These are phyloP conservation scores for Cercospora sp. DNA, from an alignment of 2,329 filamentous ascomycete species.

Conservation along the genomic window DNA sequence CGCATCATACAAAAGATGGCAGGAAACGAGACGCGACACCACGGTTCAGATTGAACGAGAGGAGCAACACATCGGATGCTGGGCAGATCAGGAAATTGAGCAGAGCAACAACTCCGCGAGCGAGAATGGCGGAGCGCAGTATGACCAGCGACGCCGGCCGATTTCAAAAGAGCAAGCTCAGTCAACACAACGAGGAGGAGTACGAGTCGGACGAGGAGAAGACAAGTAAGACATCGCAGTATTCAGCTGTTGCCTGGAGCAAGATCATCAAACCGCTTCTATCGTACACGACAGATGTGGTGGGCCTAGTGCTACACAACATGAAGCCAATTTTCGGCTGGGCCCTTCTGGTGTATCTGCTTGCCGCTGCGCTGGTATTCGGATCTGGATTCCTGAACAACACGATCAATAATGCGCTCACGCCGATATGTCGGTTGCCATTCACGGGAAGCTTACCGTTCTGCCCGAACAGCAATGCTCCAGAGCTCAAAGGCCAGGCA, in stretches of 20 bases:
- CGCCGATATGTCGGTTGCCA: slow-evolving; percentile 70
- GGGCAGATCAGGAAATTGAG: slow-evolving; percentile 32
- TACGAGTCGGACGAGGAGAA: slow-evolving; percentile 29
- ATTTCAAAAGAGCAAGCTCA: slow-evolving; percentile 20
- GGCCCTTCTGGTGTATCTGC: slow-evolving; percentile 61
- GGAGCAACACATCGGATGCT: slow-evolving; percentile 37
- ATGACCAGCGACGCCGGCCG: slow-evolving; percentile 39
- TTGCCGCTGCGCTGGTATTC: slow-evolving; percentile 60
- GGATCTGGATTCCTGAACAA: slow-evolving; percentile 63
- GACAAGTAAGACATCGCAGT: background rate
- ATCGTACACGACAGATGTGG: slow-evolving; percentile 57
- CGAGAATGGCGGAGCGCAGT: slow-evolving; percentile 32
- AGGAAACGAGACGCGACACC: slow-evolving; percentile 30
- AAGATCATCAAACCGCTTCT: slow-evolving; percentile 41
- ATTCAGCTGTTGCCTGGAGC: slow-evolving; percentile 34
- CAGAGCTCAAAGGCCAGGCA: slow-evolving; percentile 42
- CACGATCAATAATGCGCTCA: slow-evolving; percentile 62
- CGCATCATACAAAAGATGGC: slow-evolving; percentile 18
- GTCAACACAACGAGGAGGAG: slow-evolving; percentile 31
- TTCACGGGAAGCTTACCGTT: slow-evolving; percentile 65
- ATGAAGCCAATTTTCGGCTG: slow-evolving; percentile 66
- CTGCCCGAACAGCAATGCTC: slow-evolving; percentile 46
- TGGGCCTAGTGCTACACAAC: slow-evolving; percentile 61
- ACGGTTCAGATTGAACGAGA: slow-evolving; percentile 35
- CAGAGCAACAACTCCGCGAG: slow-evolving; percentile 27